Evolutionary conservation across 495 filamentous ascomycete genomes (phyloP).

Genomic region (Tuber umbilicatum): DNA sequence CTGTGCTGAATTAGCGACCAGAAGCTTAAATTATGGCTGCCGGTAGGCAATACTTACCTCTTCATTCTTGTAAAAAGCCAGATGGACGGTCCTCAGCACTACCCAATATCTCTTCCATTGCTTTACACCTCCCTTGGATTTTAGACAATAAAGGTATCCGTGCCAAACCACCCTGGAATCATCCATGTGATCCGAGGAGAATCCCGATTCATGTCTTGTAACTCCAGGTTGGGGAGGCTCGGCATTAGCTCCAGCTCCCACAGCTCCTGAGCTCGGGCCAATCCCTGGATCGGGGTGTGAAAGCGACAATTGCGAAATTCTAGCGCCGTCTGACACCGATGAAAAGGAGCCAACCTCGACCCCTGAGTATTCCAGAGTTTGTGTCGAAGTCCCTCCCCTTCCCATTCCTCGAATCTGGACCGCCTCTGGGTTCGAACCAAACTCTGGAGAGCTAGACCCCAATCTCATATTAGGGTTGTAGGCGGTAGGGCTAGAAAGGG

Average conservation of each 20-base stretch:
- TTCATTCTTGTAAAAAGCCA: slow-evolving; percentile 91
- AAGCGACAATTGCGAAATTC: slow-evolving; percentile 46
- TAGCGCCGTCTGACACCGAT: slow-evolving; percentile 71
- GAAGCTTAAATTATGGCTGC: not conserved
- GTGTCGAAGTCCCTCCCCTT: slow-evolving; percentile 46
- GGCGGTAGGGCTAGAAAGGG: slow-evolving; percentile 47
- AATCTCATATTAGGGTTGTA: slow-evolving; percentile 44
- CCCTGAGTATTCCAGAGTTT: slow-evolving; percentile 72
- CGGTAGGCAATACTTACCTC: slow-evolving; percentile 45
- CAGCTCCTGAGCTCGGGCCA: slow-evolving; percentile 9
- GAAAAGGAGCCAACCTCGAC: slow-evolving; percentile 84
- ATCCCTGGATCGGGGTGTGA: slow-evolving; percentile 26
- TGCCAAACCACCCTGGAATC: slow-evolving; percentile 77
- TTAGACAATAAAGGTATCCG: slow-evolving; percentile 79
- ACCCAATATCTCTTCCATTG: slow-evolving; percentile 95
- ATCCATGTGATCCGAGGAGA: slow-evolving; percentile 42
- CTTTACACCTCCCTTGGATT: slow-evolving; percentile 75
- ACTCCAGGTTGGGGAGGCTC: slow-evolving; percentile 43
- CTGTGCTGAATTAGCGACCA: slow-evolving; percentile 38
- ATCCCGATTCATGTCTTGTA: slow-evolving; percentile 36
- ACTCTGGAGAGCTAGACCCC: slow-evolving; percentile 48
- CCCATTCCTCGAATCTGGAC: slow-evolving; percentile 42
- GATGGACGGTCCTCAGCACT: slow-evolving; percentile 76
- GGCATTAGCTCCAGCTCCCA: slow-evolving; percentile 20
- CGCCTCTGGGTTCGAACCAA: slow-evolving; percentile 34